Evolutionary conservation across 2,329 filamentous ascomycete species (phyloP), one percentile per base, ranked within the genome.

Genomic region (Ophiostoma ulmi): DNA sequence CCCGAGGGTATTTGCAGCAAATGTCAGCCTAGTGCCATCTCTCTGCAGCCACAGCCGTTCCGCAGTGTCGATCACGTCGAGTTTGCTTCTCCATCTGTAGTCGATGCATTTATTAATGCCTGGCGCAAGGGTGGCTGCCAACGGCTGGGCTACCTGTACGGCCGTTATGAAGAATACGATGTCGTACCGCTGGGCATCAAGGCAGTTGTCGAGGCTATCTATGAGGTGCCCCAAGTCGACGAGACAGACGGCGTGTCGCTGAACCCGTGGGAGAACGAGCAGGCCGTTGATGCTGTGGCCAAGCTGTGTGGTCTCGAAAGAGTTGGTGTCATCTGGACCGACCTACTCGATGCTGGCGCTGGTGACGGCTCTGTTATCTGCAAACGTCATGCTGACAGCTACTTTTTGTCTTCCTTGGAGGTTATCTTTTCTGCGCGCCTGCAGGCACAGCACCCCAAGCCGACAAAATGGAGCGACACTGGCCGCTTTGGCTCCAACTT

Each of bases 41-140:
- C 93, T 13, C 83, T 99, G 69, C 94, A 98, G 78, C 93, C 93
- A 5, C 95, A 99, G 79, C 86, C 90, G 26, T 99, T 94, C 79
- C 92, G 95, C 69, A 97, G 95, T 92, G 94, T 99, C 3, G 95
- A 99, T 77, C 95, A 99, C 79, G 95, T 99, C 73, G 96, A 99
- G 80, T 98, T 99, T 78, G 90, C 94, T 1, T 90, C 91, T 0
- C 89, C 93, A 3, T 85, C 88, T 70, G 87, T 98, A 44, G 92
- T 98, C 76, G 92, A 99, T 78, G 88, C 87, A n/a, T 88, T 98
- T 71, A 88, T 99, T 74, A 89, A 97, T 76, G 92, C 94, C 72
- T 99, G 95, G 94, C 87, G 96, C 75, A 90, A 88, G 74, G 93
- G 92, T 1, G 94, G 93, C 4, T 82, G 86, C 38, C 95, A 99